phyloP scores from a whole-genome alignment of 2,329 filamentous ascomycete genomes.

The Rugonectria rugulosa region DNA sequence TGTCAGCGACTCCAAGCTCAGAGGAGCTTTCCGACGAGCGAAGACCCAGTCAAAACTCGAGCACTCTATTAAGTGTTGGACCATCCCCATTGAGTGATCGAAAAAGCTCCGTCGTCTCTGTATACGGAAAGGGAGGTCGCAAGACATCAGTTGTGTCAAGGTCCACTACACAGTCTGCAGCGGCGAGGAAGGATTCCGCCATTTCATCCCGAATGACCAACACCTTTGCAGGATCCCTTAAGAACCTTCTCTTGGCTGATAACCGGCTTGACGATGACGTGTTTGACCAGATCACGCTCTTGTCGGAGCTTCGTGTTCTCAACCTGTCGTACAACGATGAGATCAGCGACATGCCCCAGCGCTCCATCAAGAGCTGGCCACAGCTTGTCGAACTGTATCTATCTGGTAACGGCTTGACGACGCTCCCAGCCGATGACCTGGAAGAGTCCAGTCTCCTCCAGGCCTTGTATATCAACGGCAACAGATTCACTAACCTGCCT shows the following conservation, averaged over 20 bases:
- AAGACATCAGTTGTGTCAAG: conserved; percentile 86
- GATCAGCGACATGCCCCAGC: conserved; percentile 88
- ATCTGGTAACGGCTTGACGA: conserved; percentile 93
- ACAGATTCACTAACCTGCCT: conserved; percentile 96
- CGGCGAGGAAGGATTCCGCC: conserved; percentile 84
- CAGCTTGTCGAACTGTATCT: conserved; percentile 91
- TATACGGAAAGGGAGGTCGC: conserved; percentile 79
- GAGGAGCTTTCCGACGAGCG: conserved; percentile 78
- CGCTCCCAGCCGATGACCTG: conserved; percentile 89
- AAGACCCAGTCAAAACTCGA: conserved; percentile 85
- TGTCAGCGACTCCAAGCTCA: conserved; percentile 72
- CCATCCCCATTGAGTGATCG: conserved; percentile 75
- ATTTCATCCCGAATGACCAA: conserved; percentile 80
- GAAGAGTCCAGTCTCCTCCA: conserved; percentile 89
- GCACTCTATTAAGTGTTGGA: conserved; percentile 76
- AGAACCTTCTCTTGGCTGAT: conserved; percentile 87
- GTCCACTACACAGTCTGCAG: conserved; percentile 60
- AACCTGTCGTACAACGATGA: conserved; percentile 93
- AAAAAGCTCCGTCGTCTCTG: conserved; percentile 85
- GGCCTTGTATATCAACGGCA: conserved; percentile 93
- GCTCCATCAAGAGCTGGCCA: conserved; percentile 88
- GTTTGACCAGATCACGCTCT: conserved; percentile 86
- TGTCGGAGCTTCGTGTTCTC: conserved; percentile 84
- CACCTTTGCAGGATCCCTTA: conserved; percentile 87
- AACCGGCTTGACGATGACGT: conserved; percentile 95